Evolutionary conservation across 2,329 filamentous ascomycete species (phyloP), one percentile per base, ranked within the genome.

Genomic region (Incumbomyces lentus): DNA sequence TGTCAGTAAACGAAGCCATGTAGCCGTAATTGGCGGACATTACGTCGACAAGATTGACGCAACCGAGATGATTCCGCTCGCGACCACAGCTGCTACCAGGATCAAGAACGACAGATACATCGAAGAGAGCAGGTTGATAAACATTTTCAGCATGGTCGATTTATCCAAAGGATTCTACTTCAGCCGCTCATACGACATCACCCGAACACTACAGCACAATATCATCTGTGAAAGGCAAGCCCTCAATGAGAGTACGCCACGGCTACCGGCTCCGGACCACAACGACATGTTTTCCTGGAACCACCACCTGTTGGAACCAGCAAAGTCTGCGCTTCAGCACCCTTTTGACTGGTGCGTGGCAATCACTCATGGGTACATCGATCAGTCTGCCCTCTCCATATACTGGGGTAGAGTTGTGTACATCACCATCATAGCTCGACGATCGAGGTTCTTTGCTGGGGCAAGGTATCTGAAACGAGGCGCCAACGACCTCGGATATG

Each of bases 261-360:
- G 77, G 22, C 72, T 75, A 6, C 70, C 73, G 34, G 70, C 75
- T 22, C 74, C 77, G 29, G 79, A 88, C 55, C 84, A 84, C 61
- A 94, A 95, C 59, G 79, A 84, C 33, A 98, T 98, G 92, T 98
- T 98, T 61, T 84, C 96, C 2, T 98, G 92, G 92, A 98, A 98
- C 58, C 79, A 86, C 55, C 85, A 95, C 63, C 73, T 98, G 3
- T 74, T 98, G 14, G 74, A 82, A 49, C 89, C 92, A 0, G 87
- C 84, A 0, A 71, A 76, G 11, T 67, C 71, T 14, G 75, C 75
- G 5, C 69, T 98, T 33, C 82, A 83, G 52, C 84, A 89, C 57
- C 81, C 86, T 0, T 95, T 86, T 60, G 88, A 96, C 60, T 98
- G 92, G 92, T 98, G 90, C 62, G 76, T 93, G 18, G 89, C 92